phyloP scores from a whole-genome alignment of 176 grass and related monocot genomes.

The Eragrostis curvula region DNA sequence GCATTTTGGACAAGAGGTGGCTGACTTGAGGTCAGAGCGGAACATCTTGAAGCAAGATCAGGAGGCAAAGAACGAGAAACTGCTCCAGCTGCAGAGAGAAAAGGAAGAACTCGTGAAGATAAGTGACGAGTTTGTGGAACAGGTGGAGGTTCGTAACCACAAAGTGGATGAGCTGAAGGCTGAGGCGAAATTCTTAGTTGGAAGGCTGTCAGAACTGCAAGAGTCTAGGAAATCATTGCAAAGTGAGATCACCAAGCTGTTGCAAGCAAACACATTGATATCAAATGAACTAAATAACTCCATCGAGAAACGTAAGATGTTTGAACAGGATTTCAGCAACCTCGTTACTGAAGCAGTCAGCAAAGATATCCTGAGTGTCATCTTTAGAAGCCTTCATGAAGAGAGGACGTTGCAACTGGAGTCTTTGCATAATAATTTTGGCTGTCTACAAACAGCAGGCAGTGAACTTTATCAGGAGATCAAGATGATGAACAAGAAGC shows the following conservation, averaged over 20 bases:
- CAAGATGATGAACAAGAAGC: conserved; percentile 52
- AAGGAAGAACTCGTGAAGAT: conserved; percentile 55
- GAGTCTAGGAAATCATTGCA: conserved; percentile 67
- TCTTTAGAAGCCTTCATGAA: conserved; percentile 61
- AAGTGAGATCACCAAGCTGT: conserved; percentile 65
- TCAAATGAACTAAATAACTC: conserved; percentile 57
- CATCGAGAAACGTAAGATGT: conserved; percentile 49
- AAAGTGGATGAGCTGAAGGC: conserved; percentile 70
- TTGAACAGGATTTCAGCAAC: conserved; percentile 59
- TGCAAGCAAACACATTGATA: conserved; percentile 66
- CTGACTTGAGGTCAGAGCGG: conserved; percentile 73
- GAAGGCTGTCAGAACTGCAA: conserved; percentile 76
- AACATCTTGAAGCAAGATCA: conserved; percentile 60
- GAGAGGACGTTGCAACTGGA: conserved; percentile 59
- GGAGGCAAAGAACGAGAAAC: conserved; percentile 50
- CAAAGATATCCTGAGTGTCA: conserved; percentile 66
- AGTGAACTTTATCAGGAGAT: conserved; percentile 58
- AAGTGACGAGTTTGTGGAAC: conserved; percentile 62
- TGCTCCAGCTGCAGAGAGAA: conserved; percentile 54
- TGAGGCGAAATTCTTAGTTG: conserved; percentile 74
- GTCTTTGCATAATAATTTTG: conserved; percentile 52
- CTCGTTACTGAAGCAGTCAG: conserved; percentile 61
- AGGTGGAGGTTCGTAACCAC: conserved; percentile 57
- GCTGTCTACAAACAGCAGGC: conserved; percentile 51
- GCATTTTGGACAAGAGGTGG: conserved; percentile 82